A percentile compares a stretch with the other conserved stretches of the same genome.
phyloP scores from a whole-genome alignment of 31 red algal species.

The Porphyra umbilicalis region DNA sequence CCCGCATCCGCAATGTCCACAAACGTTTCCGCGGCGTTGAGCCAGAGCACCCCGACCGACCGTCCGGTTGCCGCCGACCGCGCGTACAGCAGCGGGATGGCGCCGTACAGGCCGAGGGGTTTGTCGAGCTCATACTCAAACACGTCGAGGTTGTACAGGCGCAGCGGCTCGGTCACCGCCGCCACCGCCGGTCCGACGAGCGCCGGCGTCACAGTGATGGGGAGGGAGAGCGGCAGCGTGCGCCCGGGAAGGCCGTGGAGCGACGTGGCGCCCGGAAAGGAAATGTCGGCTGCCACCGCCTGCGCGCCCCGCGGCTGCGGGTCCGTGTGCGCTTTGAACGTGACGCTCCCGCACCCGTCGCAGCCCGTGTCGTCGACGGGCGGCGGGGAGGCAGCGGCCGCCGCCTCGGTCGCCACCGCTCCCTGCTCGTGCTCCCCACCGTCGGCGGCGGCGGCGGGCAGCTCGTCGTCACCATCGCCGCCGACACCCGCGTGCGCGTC shows the following conservation, averaged over 20 bases:
- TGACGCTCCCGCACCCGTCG: slow-evolving; percentile 55
- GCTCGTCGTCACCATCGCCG: slow-evolving; percentile 7
- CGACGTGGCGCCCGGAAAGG: slow-evolving; percentile 62
- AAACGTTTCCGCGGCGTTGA: slow-evolving; percentile 85
- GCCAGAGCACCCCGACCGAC: slow-evolving; percentile 58
- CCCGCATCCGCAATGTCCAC: slow-evolving; percentile 37
- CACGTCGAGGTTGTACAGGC: slow-evolving; percentile 96
- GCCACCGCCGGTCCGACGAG: slow-evolving; percentile 14
- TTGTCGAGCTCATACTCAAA: slow-evolving; percentile 93
- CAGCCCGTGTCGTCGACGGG: slow-evolving; percentile 6
- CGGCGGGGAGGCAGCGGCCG: background rate
- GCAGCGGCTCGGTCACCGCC: slow-evolving; percentile 50
- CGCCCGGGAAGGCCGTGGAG: slow-evolving; percentile 81
- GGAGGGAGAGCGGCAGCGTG: slow-evolving; percentile 47
- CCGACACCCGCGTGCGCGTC: background rate
- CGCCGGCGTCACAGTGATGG: slow-evolving; percentile 21
- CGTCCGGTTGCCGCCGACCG: slow-evolving; percentile 8
- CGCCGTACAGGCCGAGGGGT: slow-evolving; percentile 88
- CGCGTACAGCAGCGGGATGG: slow-evolving; percentile 70
- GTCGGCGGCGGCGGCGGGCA: slow-evolving; percentile 5
- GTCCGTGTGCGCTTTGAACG: slow-evolving; percentile 48
- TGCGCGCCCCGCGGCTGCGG: slow-evolving; percentile 72
- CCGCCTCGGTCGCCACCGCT: background rate
- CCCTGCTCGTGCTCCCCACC: too few relatives aligned
- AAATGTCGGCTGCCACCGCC: slow-evolving; percentile 69